A percentile compares a stretch with the other conserved stretches of the same genome.
Evolutionary conservation across 768 basidiomycete genomes (phyloP).

Genomic region (Naganishia friedmannii): DNA sequence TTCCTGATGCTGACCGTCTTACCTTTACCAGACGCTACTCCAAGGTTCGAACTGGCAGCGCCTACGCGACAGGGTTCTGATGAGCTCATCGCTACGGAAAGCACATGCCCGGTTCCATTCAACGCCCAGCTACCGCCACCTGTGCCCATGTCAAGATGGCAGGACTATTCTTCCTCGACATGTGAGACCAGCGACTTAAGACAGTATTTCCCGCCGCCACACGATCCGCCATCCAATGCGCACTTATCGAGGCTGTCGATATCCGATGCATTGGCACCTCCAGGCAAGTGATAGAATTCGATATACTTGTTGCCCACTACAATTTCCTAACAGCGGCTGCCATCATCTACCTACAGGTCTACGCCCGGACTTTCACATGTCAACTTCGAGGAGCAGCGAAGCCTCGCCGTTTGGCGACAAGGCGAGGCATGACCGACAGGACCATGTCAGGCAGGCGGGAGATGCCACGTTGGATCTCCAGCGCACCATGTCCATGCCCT

Average conservation of each 20-base stretch:
- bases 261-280: background rate
- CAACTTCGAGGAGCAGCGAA: background rate
- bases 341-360: background rate
- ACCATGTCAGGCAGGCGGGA: background rate
- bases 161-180: background rate
- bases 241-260: background rate
- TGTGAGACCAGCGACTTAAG: background rate
- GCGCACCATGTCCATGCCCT: background rate
- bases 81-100: background rate
- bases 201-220: background rate
- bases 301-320: background rate
- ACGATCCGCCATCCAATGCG: background rate
- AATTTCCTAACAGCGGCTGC: background rate
- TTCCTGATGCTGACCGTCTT: no score
- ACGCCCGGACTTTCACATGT: background rate
- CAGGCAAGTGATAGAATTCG: background rate
- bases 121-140: background rate
- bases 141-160: background rate
- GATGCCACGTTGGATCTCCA: background rate
- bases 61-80: background rate
- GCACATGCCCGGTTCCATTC: background rate
- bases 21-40: background rate
- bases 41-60: background rate
- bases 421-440: background rate
- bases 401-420: background rate